A percentile compares a stretch with the other conserved stretches of the same genome.
These are phyloP conservation scores for Triticum monococcum DNA, from an alignment of 176 grass and related monocot genomes.

Conservation along the genomic window DNA sequence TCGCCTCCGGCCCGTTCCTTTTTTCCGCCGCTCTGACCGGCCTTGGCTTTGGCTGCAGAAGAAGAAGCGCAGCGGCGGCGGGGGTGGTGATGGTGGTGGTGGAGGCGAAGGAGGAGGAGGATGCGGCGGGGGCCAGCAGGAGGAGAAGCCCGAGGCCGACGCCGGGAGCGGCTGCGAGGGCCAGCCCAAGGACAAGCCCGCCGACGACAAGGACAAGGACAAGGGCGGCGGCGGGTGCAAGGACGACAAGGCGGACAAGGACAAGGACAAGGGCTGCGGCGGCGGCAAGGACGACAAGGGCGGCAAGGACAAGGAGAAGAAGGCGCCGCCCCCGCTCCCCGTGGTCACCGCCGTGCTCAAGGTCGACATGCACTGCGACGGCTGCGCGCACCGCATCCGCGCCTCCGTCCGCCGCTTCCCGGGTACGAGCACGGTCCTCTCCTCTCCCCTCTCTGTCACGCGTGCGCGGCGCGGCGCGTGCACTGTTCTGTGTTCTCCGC, in stretches of 20 bases:
- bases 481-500: too few relatives aligned
- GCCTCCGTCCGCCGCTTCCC: conserved; percentile 52
- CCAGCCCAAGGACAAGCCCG: neutral
- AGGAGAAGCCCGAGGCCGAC: neutral
- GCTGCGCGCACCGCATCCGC: conserved; percentile 60
- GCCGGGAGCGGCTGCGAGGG: neutral
- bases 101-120: neutral
- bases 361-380: conserved; percentile 88
- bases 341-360: conserved; percentile 59
- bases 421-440: neutral
- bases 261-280: neutral
- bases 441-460: too few relatives aligned
- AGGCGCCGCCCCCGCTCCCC: conserved; percentile 13
- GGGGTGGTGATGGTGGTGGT: neutral
- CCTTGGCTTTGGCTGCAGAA: conserved; percentile 20
- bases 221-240: neutral
- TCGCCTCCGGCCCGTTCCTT: neutral
- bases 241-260: neutral
- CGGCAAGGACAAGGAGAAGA: conserved; percentile 7
- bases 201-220: neutral
- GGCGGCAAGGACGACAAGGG: neutral
- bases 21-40: neutral
- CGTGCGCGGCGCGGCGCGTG: too few relatives aligned
- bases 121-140: neutral
- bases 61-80: conserved; percentile 45